Percentiles rank a stretch among this genome's conserved stretches.
Evolutionary conservation across 2,329 filamentous ascomycete genomes (phyloP).

Genomic region (Fusarium sp.): DNA sequence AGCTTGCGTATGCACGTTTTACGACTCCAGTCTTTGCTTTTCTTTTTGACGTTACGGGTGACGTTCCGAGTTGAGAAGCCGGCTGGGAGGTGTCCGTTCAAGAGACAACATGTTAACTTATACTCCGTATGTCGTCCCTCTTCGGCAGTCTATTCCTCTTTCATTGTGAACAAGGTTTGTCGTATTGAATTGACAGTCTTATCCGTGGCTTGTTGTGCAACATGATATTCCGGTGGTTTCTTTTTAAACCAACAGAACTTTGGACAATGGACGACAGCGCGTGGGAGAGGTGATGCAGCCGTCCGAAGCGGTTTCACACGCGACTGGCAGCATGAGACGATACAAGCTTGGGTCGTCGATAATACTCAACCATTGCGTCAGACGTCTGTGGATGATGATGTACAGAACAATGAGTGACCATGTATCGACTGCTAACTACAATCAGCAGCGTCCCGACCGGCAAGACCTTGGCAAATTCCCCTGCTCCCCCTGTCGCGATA

Average conservation of each 20-base stretch:
- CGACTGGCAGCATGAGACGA: conserved; percentile 19
- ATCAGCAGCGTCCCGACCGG: conserved; percentile 32
- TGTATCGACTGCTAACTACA: conserved; percentile 32
- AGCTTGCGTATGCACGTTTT: conserved; percentile 40
- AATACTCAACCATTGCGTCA: conserved; percentile 19
- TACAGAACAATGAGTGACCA: conserved; percentile 12
- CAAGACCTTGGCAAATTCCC: conserved; percentile 29
- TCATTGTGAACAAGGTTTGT: conserved; percentile 11
- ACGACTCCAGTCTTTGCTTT: conserved; percentile 25
- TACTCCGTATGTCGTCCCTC: conserved; percentile 17
- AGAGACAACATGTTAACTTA: conserved; percentile 19
- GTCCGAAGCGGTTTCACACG: conserved; percentile 32
- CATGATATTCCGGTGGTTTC: conserved; percentile 24
- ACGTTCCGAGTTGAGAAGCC: conserved; percentile 26
- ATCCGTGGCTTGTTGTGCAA: conserved; percentile 25
- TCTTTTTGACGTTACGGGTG: conserved; percentile 11
- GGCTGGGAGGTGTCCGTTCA: conserved; percentile 5
- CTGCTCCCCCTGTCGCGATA: conserved; percentile 14
- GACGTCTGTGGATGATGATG: not conserved
- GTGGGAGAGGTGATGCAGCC: conserved; percentile 36
- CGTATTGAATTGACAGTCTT: conserved; percentile 8
- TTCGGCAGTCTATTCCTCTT: conserved; percentile 29
- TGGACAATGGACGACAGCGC: conserved; percentile 17
- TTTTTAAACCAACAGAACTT: conserved; percentile 3
- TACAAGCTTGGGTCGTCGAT: conserved; percentile 26